Evolutionary conservation across 2,329 filamentous ascomycete species (phyloP), one percentile per base, ranked within the genome.

Genomic region (Aaosphaeria pasadenensis): DNA sequence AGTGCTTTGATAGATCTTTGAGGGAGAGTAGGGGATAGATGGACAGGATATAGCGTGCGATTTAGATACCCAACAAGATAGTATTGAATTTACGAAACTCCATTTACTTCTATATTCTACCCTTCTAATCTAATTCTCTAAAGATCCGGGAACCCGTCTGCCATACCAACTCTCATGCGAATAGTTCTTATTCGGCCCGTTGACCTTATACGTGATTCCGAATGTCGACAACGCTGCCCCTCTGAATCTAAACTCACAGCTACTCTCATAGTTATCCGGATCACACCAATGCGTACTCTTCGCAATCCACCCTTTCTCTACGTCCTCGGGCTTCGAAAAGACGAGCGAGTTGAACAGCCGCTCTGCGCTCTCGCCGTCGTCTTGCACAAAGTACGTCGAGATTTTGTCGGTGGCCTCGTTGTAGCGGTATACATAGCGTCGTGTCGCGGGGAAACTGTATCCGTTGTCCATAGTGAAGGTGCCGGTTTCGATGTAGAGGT

Each of bases 311-410:
- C 78, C 79, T 46, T 71, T 70, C 0, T 65, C 58, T 0, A 63
- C 54, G 4, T 64, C 60, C 33, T n/a, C 9, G 3, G 65, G 55
- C 4, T 65, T 62, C 7, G 56, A 45, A 55, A 91, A 88, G 48
- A 86, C 78, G n/a, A 91, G 72, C 53, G 85, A 79, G 58, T 91
- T 87, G 66, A 91, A 92, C 17, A 91, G 72, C 53, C 90, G 87
- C 61, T 90, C 87, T 0, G 85, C 84, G 46, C 73, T 74, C 33
- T 42, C 40, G 52, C 87, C 82, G n/a, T 86, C 81, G 54, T 88
- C 84, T 11, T 86, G 81, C 53, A 83, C 83, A 57, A 91, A 91
- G 87, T 87, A 91, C 1, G 87, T 83, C 50, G 82, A 87, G 24
- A 91, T 71, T 30, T 66, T 68, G 58, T 90, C 86, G 1, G 61